These are phyloP conservation scores for Elaeis guineensis DNA, from an alignment of 176 grass and related monocot species.

Conservation along the genomic window DNA sequence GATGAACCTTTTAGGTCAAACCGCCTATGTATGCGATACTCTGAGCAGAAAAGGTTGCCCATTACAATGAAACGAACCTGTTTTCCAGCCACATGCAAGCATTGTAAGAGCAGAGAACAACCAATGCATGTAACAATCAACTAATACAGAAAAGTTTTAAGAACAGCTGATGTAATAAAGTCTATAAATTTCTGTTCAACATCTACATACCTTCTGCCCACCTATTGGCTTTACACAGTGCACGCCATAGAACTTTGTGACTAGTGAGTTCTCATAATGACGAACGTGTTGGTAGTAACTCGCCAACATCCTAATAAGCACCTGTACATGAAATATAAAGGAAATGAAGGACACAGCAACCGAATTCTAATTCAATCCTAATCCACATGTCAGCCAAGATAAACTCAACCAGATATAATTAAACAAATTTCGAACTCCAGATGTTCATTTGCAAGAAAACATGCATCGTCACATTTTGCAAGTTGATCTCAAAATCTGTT, in stretches of 20 bases:
- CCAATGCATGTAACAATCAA: too few relatives aligned
- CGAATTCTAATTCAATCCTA: neutral
- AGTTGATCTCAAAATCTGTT: too few relatives aligned
- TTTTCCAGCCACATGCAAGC: too few relatives aligned
- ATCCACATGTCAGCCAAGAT: too few relatives aligned
- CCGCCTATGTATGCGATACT: slow-evolving; percentile 79
- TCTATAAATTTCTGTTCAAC: too few relatives aligned
- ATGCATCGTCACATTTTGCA: too few relatives aligned
- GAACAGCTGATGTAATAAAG: too few relatives aligned
- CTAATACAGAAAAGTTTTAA: too few relatives aligned
- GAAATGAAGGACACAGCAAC: neutral
- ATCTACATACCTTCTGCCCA: slow-evolving; percentile 44
- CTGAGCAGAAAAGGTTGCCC: slow-evolving; percentile 96
- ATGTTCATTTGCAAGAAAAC: too few relatives aligned
- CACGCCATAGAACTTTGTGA: slow-evolving; percentile 64
- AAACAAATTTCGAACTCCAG: too few relatives aligned
- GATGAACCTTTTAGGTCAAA: slow-evolving; percentile 99
- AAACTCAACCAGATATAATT: too few relatives aligned
- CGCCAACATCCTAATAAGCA: slow-evolving; percentile 60
- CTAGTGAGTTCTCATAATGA: slow-evolving; percentile 39
- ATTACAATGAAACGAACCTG: slow-evolving; percentile 94
- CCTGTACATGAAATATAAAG: slow-evolving; percentile 18
- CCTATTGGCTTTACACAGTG: slow-evolving; percentile 73
- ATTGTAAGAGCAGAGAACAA: too few relatives aligned
- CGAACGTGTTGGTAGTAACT: slow-evolving; percentile 58